Conservation (phyloP, 305 asterid genomes). For the Andrographis paniculata region DNA sequence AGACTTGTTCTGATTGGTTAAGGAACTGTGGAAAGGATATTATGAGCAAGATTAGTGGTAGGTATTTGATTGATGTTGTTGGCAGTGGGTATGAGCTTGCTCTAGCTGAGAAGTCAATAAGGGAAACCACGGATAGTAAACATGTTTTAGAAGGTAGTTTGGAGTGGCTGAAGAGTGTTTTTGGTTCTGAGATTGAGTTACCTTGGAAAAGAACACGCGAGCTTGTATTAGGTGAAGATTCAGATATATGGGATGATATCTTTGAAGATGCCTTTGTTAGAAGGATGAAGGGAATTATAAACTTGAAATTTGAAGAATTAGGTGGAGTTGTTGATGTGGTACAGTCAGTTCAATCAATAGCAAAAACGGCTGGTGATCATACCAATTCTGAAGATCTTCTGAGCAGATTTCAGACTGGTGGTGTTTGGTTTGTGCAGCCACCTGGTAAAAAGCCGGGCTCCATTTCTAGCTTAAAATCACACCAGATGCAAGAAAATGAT, state of each 20-base stretch:
- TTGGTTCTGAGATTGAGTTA: conserved; percentile 94
- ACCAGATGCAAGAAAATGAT: conserved; percentile 60
- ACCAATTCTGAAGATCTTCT: conserved; percentile 47
- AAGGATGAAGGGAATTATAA: conserved; percentile 82
- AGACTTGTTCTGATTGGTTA: conserved; percentile 89
- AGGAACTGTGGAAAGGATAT: conserved; percentile 88
- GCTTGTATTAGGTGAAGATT: conserved; percentile 93
- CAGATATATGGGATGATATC: conserved; percentile 94
- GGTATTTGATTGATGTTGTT: conserved; percentile 75
- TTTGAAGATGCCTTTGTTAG: conserved; percentile 88
- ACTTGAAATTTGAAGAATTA: conserved; percentile 64
- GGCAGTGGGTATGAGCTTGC: conserved; percentile 82
- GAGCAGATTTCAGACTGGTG: conserved; percentile 45
- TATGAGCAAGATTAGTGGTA: conserved; percentile 61
- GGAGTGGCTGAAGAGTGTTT: conserved; percentile 96
- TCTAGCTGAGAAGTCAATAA: conserved; percentile 76
- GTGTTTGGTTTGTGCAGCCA: conserved; percentile 89
- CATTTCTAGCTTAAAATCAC: conserved; percentile 41
- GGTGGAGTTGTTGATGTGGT: conserved; percentile 52
- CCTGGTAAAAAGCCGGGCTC: conserved; percentile 44
- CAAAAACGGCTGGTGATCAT: conserved; percentile 42
- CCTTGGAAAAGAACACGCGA: conserved; percentile 96
- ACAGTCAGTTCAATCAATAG: conserved; percentile 55
- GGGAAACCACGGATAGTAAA: conserved; percentile 88
- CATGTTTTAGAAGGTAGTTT: conserved; percentile 91